These are phyloP conservation scores for Pulveroboletus ravenelii DNA, from an alignment of 768 basidiomycete species.

Conservation along the genomic window DNA sequence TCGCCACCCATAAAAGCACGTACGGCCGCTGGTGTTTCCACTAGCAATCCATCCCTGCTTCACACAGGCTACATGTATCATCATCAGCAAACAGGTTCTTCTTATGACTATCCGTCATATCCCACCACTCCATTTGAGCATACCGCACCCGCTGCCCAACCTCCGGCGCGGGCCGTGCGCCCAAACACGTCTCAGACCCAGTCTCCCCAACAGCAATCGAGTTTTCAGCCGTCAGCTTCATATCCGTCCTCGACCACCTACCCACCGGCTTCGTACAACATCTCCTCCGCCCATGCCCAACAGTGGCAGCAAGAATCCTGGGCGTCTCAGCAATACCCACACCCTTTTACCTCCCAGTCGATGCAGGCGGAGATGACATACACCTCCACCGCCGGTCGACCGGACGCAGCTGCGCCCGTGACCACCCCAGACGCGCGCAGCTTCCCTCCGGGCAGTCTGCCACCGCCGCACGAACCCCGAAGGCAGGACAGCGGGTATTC, in stretches of 20 bases:
- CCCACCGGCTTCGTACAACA: slow-evolving; percentile 27
- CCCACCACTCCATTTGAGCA: slow-evolving; percentile 26
- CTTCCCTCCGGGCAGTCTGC: slow-evolving; percentile 24
- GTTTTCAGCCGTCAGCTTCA: slow-evolving; percentile 25
- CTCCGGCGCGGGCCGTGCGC: slow-evolving; percentile 27
- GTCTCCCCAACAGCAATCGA: slow-evolving; percentile 26
- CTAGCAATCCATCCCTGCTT: slow-evolving; percentile 40
- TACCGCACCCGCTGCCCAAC: slow-evolving; percentile 25
- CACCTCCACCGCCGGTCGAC: slow-evolving; percentile 29
- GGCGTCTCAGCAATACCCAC: slow-evolving; percentile 32
- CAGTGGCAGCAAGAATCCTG: slow-evolving; percentile 42
- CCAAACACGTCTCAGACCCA: slow-evolving; percentile 32
- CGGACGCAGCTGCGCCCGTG: slow-evolving; percentile 27
- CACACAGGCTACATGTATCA: slow-evolving; percentile 53
- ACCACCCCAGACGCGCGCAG: slow-evolving; percentile 30
- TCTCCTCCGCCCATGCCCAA: slow-evolving; percentile 28
- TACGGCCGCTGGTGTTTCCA: slow-evolving; percentile 15
- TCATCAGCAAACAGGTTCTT: slow-evolving; percentile 38
- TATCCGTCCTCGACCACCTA: slow-evolving; percentile 29
- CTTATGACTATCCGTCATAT: slow-evolving; percentile 51
- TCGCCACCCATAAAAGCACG: slow-evolving; percentile 30
- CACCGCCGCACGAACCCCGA: slow-evolving; percentile 30
- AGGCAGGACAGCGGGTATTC: slow-evolving; percentile 32
- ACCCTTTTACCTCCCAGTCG: slow-evolving; percentile 31
- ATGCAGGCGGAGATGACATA: slow-evolving; percentile 34